Evolutionary conservation across 441 rosid genomes (phyloP), one percentile per base, ranked within the genome.

Genomic region (Gossypium gossypioides): DNA sequence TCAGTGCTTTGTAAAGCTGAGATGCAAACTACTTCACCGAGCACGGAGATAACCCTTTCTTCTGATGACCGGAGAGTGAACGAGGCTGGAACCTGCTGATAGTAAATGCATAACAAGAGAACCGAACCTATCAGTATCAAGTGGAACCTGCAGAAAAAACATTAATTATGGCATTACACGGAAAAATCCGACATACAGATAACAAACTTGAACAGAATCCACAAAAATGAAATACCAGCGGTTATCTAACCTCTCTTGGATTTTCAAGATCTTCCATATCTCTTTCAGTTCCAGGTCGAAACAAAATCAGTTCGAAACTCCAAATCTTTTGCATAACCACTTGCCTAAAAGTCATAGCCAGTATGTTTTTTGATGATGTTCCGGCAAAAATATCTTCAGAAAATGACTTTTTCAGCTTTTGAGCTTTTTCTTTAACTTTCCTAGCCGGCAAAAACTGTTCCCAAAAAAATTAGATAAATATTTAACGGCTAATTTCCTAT

Each of bases 281-380:
- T 80, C 95, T 84, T 77, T 82, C 84, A 7, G 88, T 57, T 52
- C 97, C 98, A 44, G 96, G 95, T 34, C 74, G 71, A 68, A 85
- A 88, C 61, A 91, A 77, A 58, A 81, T 79, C 9, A 93, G 82
- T 75, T 91, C 90, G 62, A 93, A 90, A 80, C 81, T 89, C 91
- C 91, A 87, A 16, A 93, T 84, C 75, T 86, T 86, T 68, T 90
- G 84, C 77, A 89, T 34, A 64, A 91, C 93, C 25, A 93, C 96
- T 82, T 91, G 97, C 64, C 93, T 86, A 75, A 91, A 91, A 6
- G 97, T 93, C 91, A 90, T 86, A 3, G 96, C 92, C 66, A 93
- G 92, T 79, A 93, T 86, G 81, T 88, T 90, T 56, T 75, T 70
- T 0, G 95, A 84, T 6, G 81, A 58, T 27, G 81, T 74, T 60